Conservation (phyloP, 306 rosid genomes). For the Cicer chorassanicum region DNA sequence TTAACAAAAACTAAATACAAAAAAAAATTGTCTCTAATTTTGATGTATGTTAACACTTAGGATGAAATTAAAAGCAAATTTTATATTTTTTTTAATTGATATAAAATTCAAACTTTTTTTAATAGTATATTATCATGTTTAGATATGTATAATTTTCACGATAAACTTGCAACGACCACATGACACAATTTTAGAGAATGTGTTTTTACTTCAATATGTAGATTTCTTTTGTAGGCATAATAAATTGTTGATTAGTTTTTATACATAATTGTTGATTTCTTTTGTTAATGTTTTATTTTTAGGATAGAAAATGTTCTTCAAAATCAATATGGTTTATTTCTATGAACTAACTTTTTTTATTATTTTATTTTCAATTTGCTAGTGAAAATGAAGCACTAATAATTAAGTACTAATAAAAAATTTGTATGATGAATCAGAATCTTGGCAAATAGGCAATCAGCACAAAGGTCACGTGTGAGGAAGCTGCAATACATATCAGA, state of each 20-base stretch:
- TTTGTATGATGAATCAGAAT: slow-evolving; percentile 56
- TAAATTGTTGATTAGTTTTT: neutral
- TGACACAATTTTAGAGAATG: slow-evolving; percentile 21
- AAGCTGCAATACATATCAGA: slow-evolving; percentile 97
- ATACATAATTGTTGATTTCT: neutral
- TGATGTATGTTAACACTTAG: neutral
- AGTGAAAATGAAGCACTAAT: neutral
- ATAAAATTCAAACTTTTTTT: neutral
- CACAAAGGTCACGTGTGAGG: slow-evolving; percentile 96
- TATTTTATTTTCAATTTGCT: neutral
- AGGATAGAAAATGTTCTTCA: neutral
- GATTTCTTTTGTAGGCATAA: neutral
- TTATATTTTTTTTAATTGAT: no score
- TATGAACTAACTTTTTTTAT: neutral
- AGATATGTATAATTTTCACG: neutral
- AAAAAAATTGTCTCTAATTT: neutral
- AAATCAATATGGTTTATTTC: neutral
- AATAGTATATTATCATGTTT: neutral
- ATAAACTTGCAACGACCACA: slow-evolving; percentile 23
- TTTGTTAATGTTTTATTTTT: neutral
- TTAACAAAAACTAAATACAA: no score
- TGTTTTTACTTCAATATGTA: neutral
- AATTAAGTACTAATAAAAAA: no score
- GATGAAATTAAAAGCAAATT: neutral
- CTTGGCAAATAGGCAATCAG: slow-evolving; percentile 96